Evolutionary conservation across 192 early-diverging fungal species (phyloP), one percentile per base, ranked within the genome.

Genomic region (Haplosporangium gracile): DNA sequence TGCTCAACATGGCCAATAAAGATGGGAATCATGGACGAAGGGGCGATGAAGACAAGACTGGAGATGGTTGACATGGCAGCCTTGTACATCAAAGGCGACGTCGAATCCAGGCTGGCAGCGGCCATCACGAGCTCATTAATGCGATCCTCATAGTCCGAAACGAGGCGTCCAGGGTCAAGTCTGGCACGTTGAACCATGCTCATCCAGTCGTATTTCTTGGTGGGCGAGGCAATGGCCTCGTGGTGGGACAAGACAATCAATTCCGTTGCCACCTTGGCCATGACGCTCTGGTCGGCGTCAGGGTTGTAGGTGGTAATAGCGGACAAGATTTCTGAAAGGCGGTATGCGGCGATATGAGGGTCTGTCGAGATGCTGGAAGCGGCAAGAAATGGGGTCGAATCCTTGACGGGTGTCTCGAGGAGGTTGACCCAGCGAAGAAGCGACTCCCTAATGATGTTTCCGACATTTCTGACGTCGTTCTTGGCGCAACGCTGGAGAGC

Each of bases 121-220:
- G 90, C 70, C 65, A 89, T 80, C 24, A 94, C 90, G 1, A 90
- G 78, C 51, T 89, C 88, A 71, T 88, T 75, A 53, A 95, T 91
- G 43, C 72, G 82, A 2, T 80, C 65, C 20, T 85, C 83, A 43
- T 89, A 81, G 29, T 81, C 79, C 57, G 88, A 65, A 51, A 92
- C 92, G 29, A 95, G 87, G 26, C 94, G 91, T 16, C 93, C 93
- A 32, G 95, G 95, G 77, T 96, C 92, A 26, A 94, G 87, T n/a
- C 91, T 88, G 20, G 94, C 89, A 20, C 95, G 91, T 89, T 95
- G 97, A 76, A 95, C 92, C 42, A 98, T 91, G 16, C 93, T 88
- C 75, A 99, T 94, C 98, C 98, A 99, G 74, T 95, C 89, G 73
- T 97, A 96, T 60, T 91, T 90, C 60, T 94, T 91, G 16, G 91